Base-by-base conservation (phyloP, 228 moss, liverwort and hornwort species). In the Sphagnum magellanicum region DNA sequence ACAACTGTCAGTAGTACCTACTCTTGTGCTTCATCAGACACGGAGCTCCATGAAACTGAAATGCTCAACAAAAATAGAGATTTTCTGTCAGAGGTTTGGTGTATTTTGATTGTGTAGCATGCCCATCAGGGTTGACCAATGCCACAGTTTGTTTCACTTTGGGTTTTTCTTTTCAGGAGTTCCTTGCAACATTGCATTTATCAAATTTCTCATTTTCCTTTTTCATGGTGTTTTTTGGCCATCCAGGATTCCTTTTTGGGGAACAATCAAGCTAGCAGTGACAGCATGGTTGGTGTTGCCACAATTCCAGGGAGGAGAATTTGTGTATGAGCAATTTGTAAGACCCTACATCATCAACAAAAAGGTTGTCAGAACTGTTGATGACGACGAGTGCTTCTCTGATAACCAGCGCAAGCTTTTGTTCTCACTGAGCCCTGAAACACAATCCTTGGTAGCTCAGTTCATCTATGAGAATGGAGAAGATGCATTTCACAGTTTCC, bases 231-330 rank as follows among this genome's bases (percentile, higher is more conserved):
- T 11, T 13, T 67, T 16, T 46, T 52, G 13, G 51, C 11, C 46
- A 32, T 60, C 51, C 78, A 79, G 78, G 78, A 65, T 84, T 64
- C 84, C 84, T 1, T 59, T 84, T 60, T 84, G 84, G 84, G 78
- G 74, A 50, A 78, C 84, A 0, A 1, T 84, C 1, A 84, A 84
- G 73, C 75, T 84, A 14, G 48, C 57, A 4, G 63, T 17, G 14
- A 74, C 77, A 49, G 64, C 50, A 8, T 84, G 84, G 84, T 79
- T 84, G 5, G 84, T 78, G 4, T 75, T 84, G 0, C 84, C 84
- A 1, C 84, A 84, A 59, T 81, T 84, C 57, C 81, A 71, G 6
- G 81, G 81, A 66, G 84, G 80, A 6, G 84, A 73, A 51, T 78
- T 52, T 15, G 70, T 84, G 1, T 84, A 84, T 63, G 73, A 84